phyloP scores from a whole-genome alignment of 768 basidiomycete genomes.

The Leucosporidium creatinivorum region DNA sequence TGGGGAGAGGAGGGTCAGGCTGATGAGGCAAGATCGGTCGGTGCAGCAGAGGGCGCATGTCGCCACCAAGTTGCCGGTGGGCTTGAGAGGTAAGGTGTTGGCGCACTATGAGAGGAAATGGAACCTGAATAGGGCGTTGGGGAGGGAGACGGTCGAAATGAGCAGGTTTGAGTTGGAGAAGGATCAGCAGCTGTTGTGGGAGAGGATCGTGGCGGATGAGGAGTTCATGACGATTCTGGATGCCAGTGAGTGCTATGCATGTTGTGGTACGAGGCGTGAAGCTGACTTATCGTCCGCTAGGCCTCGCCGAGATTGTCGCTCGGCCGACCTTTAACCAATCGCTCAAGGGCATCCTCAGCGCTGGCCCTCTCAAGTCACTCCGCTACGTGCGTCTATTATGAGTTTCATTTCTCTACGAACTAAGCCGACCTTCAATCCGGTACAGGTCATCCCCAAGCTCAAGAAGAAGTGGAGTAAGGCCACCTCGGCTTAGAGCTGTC shows the following conservation, averaged over 20 bases:
- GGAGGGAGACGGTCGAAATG: neutral
- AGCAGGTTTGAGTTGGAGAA: neutral
- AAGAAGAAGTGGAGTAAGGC: slow-evolving; percentile 5
- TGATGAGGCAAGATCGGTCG: slow-evolving; percentile 58
- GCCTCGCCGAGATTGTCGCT: slow-evolving; percentile 33
- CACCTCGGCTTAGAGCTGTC: neutral
- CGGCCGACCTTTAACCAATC: slow-evolving; percentile 36
- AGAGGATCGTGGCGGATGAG: slow-evolving; percentile 26
- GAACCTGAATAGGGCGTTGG: slow-evolving; percentile 20
- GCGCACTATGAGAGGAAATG: slow-evolving; percentile 34
- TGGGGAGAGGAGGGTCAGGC: slow-evolving; percentile 3
- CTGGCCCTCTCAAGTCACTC: slow-evolving; percentile 31
- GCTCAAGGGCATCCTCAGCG: slow-evolving; percentile 35
- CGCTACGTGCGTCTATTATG: slow-evolving; percentile 24
- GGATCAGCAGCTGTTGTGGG: slow-evolving; percentile 30
- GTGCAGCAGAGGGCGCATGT: slow-evolving; percentile 64
- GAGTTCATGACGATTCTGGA: slow-evolving; percentile 27
- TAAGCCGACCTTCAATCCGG: no score
- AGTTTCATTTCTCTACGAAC: no score
- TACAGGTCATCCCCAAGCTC: slow-evolving; percentile 4
- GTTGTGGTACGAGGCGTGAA: no score
- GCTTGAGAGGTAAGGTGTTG: slow-evolving; percentile 32
- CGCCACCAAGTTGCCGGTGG: slow-evolving; percentile 45
- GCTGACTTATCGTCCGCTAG: no score
- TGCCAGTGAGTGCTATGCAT: slow-evolving; percentile 31